Evolutionary conservation across 2,329 filamentous ascomycete species (phyloP), one percentile per base, ranked within the genome.

Genomic region (Xylaria sp.): DNA sequence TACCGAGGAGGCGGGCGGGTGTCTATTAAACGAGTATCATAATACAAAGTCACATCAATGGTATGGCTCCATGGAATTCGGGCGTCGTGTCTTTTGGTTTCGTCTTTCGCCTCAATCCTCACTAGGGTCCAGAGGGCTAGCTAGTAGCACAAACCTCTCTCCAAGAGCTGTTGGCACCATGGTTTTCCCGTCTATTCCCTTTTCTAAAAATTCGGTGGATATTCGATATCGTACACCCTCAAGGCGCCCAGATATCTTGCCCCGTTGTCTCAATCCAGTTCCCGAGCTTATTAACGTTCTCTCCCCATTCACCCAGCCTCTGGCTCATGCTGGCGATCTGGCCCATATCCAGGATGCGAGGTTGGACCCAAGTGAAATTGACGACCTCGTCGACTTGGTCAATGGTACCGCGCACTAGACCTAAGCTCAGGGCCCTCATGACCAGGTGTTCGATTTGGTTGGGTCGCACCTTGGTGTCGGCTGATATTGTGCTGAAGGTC

Each of bases 361-460:
- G 96, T 84, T 99, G 96, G 68, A 99, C 96, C 96, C 96, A 99
- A 77, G 95, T 95, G 82, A 99, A 98, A 79, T 94, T 90, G 52
- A 96, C 96, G 74, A 98, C 90, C 82, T 94, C 91, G 57, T 94
- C 94, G 39, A 99, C 96, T 84, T 99, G 95, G 81, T 99, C 96
- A 76, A 99, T 98, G 66, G 92, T 96, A 55, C 96, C 96, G 74
- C 92, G 89, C 74, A 99, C 84, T 75, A 99, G 85, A 0, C 96
- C 96, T 75, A 99, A 83, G 78, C 94, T 98, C 76, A 99, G 83
- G n/a, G 96, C 96, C 86, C 98, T 98, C 96, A 99, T 99, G 77
- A 99, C 92, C 73, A 99, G 84, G 81, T 98, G 95, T 86, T 99
- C 96, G 75, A 99, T 98, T 84, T 98, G 94, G 77, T 96, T 90